Base-by-base conservation (phyloP, 2,329 filamentous ascomycete genomes). In the Aureobasidium sp. region DNA sequence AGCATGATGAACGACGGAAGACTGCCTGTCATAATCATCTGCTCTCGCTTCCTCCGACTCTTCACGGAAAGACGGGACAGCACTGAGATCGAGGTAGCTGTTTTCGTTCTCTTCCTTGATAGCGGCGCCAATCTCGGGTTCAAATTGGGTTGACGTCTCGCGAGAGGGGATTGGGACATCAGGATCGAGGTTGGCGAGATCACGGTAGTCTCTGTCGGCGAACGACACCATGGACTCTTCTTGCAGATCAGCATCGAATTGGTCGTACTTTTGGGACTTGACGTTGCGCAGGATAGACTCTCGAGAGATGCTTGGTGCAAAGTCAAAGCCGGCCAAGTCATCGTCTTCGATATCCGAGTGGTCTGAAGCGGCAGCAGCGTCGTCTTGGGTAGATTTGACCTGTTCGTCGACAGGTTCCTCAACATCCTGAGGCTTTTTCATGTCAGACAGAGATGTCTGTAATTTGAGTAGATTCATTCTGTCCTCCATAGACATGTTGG, bases 271-370 rank as follows among this genome's bases (percentile, higher is more conserved):
- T 63, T 74, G 77, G 72, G 73, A 90, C 71, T 94, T 90, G 61
- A 97, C 87, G 65, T 93, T 91, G 59, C 90, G 87, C 68, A 97
- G 79, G 67, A 97, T 97, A 0, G 92, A 96, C 72, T 97, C 94
- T 41, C 93, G 85, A 8, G 93, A 97, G 70, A 97, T 96, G 60
- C 88, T 88, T 11, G 89, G 90, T 15, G 88, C 72, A 16, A 72
- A 73, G 25, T 72, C 71, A 29, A 71, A 70, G 42, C 71, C 70
- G 13, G 66, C 66, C 32, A 73, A 63, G 37, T 72, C 69, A 21
- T 63, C 67, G 67, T 70, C 39, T 34, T 61, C 49, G 29, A 34
- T 21, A 11, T 71, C 63, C 30, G 72, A 71, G 27, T 59, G 34
- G 25, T 74, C 72, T 15, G 77, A 73, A 27, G 75, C 66, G 8